These are phyloP conservation scores for Boletus tylopilopsis DNA, from an alignment of 768 basidiomycete species.

Conservation along the genomic window DNA sequence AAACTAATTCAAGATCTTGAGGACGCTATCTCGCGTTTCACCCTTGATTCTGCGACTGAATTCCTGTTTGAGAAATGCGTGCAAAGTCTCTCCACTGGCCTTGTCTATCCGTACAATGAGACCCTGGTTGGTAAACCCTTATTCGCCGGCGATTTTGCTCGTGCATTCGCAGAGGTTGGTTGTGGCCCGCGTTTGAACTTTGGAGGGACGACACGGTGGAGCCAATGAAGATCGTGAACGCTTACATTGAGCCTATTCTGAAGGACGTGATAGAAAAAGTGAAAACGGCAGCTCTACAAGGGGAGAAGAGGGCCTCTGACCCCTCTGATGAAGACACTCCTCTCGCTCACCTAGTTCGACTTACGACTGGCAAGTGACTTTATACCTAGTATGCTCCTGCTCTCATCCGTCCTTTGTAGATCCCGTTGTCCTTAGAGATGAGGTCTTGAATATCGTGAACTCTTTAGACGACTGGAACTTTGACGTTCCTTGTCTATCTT, in stretches of 20 bases:
- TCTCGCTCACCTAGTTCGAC: too few species aligned
- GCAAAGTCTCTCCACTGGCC: conserved; percentile 34
- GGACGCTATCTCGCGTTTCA: conserved; percentile 43
- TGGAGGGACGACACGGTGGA: conserved; percentile 38
- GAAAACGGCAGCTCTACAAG: conserved; percentile 15
- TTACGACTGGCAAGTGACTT: too few species aligned
- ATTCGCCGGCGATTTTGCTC: too few species aligned
- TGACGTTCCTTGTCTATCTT: conserved; percentile 37
- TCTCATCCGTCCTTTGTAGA: too few species aligned
- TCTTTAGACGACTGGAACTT: conserved; percentile 28
- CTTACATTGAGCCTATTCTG: conserved; percentile 47
- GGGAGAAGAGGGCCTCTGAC: conserved; percentile 47
- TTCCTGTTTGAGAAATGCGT: conserved; percentile 50
- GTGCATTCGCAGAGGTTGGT: conserved; percentile 37
- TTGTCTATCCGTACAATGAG: conserved; percentile 30
- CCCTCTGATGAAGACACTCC: conserved; percentile 53
- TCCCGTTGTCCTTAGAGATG: conserved; percentile 21
- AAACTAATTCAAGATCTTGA: too few species aligned
- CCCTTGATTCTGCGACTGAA: conserved; percentile 55
- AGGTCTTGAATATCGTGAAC: conserved; percentile 26
- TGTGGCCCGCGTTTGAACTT: conserved; percentile 44
- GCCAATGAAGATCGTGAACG: conserved; percentile 38
- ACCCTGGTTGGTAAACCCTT: conserved; percentile 18
- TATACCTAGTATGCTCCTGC: too few species aligned
- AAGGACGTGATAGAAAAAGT: conserved; percentile 38